Evolutionary conservation across 2,329 filamentous ascomycete species (phyloP).

Genomic region (Botrytis paeoniae): DNA sequence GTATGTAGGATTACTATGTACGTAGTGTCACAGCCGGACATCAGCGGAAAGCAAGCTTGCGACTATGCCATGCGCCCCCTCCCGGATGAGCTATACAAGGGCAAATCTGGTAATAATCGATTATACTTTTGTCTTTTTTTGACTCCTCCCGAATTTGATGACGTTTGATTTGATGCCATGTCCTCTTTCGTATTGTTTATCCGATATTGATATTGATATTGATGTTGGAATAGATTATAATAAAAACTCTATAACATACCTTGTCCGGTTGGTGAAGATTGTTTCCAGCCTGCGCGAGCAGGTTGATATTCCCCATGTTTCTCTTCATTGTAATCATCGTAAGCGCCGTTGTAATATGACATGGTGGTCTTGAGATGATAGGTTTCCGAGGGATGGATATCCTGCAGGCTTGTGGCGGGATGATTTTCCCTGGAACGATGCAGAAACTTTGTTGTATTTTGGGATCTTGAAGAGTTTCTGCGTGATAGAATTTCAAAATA

Average conservation of each 20-base stretch:
- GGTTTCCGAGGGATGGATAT: background rate
- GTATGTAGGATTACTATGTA: background rate
- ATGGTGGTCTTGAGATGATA: background rate
- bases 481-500: background rate
- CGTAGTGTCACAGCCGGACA: background rate
- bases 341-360: conserved; percentile 3
- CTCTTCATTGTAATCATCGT: conserved; percentile 3
- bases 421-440: background rate
- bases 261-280: background rate
- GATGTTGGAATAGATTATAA: background rate
- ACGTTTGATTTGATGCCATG: background rate
- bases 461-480: background rate
- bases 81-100: background rate
- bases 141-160: background rate
- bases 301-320: conserved; percentile 14
- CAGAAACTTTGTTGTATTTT: background rate
- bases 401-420: conserved; percentile 3
- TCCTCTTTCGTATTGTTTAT: background rate
- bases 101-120: background rate
- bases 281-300: conserved; percentile 16
- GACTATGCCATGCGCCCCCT: conserved; percentile 7
- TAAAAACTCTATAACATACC: background rate
- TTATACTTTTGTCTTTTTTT: background rate
- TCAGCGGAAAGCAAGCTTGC: background rate
- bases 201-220: background rate